Evolutionary conservation across 805 yeast species (phyloP).

Genomic region (Myxozyma neglecta): DNA sequence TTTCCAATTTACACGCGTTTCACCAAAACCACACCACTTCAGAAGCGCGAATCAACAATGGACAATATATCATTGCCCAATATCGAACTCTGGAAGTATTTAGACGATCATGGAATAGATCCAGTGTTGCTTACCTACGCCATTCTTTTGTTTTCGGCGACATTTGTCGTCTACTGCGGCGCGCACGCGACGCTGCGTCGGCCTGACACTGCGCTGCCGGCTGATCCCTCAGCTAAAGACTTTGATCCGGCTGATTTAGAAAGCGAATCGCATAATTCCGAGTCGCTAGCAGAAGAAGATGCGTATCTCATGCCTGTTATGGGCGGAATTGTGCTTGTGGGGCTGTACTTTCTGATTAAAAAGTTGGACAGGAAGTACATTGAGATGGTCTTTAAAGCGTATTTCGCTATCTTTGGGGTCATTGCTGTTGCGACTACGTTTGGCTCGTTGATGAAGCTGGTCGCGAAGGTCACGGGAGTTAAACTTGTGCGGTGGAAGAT

Average conservation of each 20-base stretch:
- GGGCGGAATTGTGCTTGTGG: conserved; percentile 45
- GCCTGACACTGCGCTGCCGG: conserved; percentile 34
- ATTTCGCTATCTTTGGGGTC: conserved; percentile 42
- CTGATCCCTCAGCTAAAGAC: conserved; percentile 32
- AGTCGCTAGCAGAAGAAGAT: conserved; percentile 35
- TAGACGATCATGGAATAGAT: conserved; percentile 21
- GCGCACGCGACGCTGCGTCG: conserved; percentile 31
- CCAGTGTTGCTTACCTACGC: conserved; percentile 31
- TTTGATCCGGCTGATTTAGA: conserved; percentile 36
- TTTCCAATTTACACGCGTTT: too few relatives aligned
- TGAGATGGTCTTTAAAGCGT: conserved; percentile 41
- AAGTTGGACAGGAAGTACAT: conserved; percentile 41
- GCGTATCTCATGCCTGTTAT: conserved; percentile 49
- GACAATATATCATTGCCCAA: neutral
- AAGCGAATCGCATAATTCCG: conserved; percentile 6
- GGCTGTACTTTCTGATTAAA: conserved; percentile 44
- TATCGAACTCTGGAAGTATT: conserved; percentile 4
- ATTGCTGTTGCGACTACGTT: conserved; percentile 41
- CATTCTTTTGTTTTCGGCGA: conserved; percentile 28
- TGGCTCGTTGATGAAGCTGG: conserved; percentile 18
- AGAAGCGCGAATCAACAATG: neutral
- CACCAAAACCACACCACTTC: neutral
- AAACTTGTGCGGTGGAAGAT: conserved; percentile 19
- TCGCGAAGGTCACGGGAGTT: conserved; percentile 6
- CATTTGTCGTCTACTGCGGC: conserved; percentile 27